A percentile compares a stretch with the other conserved stretches of the same genome.
These are phyloP conservation scores for Euphrasia confusa DNA, from an alignment of 257 asterid genomes.

Conservation along the genomic window DNA sequence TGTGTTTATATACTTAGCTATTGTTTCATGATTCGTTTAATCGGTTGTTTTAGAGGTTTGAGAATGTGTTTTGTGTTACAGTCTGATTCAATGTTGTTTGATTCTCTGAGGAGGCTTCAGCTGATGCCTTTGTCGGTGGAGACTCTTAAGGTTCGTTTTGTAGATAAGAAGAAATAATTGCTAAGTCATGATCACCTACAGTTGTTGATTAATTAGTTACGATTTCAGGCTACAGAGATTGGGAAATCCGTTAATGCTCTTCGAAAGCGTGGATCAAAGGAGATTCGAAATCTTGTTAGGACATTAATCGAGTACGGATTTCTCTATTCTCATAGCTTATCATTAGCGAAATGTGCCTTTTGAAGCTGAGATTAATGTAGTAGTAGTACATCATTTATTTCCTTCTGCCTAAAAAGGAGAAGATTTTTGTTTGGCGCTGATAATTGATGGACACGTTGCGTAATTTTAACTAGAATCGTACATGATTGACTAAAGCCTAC, in stretches of 20 bases:
- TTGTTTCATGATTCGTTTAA: constrained; percentile 8
- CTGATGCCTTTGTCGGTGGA: constrained; percentile 70
- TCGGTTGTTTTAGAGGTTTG: constrained; percentile 1
- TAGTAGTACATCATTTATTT: not conserved
- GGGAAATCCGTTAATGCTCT: constrained; percentile 51
- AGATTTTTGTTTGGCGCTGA: not conserved
- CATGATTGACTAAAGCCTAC: not conserved
- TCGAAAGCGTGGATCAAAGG: constrained; percentile 48
- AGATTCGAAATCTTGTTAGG: constrained; percentile 40
- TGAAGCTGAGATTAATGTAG: constrained; percentile 9
- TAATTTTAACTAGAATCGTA: not conserved
- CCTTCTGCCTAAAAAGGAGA: not conserved
- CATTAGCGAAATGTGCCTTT: constrained; percentile 17
- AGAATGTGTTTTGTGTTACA: constrained; percentile 27
- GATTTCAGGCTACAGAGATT: constrained; percentile 52
- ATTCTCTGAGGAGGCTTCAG: constrained; percentile 76
- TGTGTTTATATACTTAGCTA: not conserved
- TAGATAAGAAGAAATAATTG: too few species aligned
- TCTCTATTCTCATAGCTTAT: constrained; percentile 18
- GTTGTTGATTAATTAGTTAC: constrained; percentile 18
- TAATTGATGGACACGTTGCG: not conserved
- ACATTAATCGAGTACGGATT: constrained; percentile 40
- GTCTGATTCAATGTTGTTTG: constrained; percentile 52
- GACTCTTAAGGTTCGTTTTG: constrained; percentile 56
- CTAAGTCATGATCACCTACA: not conserved